Percentiles rank a stretch among this genome's conserved stretches.
phyloP scores from a whole-genome alignment of 768 basidiomycete species.

The Phanerochaete sordida region DNA sequence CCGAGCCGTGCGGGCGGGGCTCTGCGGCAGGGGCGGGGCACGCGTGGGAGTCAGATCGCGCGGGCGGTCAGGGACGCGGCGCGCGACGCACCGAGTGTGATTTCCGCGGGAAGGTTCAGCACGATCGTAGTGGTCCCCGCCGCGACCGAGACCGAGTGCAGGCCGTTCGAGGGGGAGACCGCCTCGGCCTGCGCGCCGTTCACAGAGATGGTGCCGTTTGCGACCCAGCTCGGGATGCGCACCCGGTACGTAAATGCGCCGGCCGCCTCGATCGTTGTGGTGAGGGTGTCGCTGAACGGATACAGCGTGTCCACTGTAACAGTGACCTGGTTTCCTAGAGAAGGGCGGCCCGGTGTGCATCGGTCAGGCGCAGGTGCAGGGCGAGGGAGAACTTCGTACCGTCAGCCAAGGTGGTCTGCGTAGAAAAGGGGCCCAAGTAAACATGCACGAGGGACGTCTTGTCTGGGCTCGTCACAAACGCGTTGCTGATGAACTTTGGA shows the following conservation, averaged over 20 bases:
- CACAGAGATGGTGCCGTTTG: constrained; percentile 40
- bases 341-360: not conserved
- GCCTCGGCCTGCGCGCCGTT: constrained; percentile 32
- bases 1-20: constrained; percentile 45
- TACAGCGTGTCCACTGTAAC: constrained; percentile 47
- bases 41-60: not conserved
- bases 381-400: constrained; percentile 19
- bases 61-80: not conserved
- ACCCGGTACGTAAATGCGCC: constrained; percentile 44
- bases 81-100: constrained; percentile 37
- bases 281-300: constrained; percentile 47
- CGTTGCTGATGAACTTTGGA: constrained; percentile 51
- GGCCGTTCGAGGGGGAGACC: constrained; percentile 39
- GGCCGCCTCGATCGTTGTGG: constrained; percentile 41
- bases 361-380: not conserved
- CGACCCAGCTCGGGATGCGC: constrained; percentile 50
- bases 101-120: constrained; percentile 43
- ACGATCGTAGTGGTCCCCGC: constrained; percentile 43
- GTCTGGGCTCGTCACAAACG: constrained; percentile 47
- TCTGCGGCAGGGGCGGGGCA: constrained; percentile 29
- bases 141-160: constrained; percentile 36
- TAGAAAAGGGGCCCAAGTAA: constrained; percentile 46
- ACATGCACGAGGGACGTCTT: constrained; percentile 42
- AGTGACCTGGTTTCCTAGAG: constrained; percentile 34
- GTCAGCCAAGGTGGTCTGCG: constrained; percentile 35